Evolutionary conservation across 768 basidiomycete genomes (phyloP).

Genomic region (Mycena amicta): DNA sequence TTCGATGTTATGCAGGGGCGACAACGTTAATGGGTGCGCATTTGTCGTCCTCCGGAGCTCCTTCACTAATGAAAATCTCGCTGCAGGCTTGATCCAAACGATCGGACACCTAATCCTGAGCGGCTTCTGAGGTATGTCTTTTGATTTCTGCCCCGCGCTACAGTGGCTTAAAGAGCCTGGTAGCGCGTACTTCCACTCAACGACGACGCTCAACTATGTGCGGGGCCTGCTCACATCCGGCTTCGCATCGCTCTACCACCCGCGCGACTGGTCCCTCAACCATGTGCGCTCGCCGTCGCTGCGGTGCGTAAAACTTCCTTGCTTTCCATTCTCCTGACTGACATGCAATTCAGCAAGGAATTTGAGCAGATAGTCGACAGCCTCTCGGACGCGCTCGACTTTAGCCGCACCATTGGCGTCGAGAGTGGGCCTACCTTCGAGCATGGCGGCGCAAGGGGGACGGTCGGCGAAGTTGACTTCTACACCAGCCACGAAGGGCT

Average conservation of each 20-base stretch:
- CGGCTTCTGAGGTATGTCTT: conserved; percentile 71
- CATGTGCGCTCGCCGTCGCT: conserved; percentile 88
- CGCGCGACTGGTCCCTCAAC: conserved; percentile 86
- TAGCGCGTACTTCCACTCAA: conserved; percentile 96
- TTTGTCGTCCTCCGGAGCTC: conserved; percentile 1
- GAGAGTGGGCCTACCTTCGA: conserved; percentile 65
- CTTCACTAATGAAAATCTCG: conserved; percentile 1
- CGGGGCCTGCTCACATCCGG: conserved; percentile 87
- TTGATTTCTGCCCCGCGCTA: not conserved
- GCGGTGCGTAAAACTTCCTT: conserved; percentile 44
- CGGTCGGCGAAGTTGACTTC: conserved; percentile 87
- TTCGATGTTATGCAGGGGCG: conserved; percentile 72
- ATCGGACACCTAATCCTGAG: conserved; percentile 89
- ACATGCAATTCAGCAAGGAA: conserved; percentile 54
- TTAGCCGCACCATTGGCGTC: conserved; percentile 85
- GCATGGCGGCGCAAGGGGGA: conserved; percentile 67
- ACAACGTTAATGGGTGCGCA: conserved; percentile 94
- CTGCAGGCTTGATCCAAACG: conserved; percentile 64
- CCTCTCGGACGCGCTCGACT: conserved; percentile 90
- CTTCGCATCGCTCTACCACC: conserved; percentile 91
- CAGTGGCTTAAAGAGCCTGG: not conserved
- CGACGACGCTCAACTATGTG: conserved; percentile 90
- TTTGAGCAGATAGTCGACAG: conserved; percentile 86
- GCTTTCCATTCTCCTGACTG: not conserved
- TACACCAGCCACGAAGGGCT: conserved; percentile 96